Conservation (phyloP, 2,329 filamentous ascomycete genomes). For the Aspergillus japonicus region DNA sequence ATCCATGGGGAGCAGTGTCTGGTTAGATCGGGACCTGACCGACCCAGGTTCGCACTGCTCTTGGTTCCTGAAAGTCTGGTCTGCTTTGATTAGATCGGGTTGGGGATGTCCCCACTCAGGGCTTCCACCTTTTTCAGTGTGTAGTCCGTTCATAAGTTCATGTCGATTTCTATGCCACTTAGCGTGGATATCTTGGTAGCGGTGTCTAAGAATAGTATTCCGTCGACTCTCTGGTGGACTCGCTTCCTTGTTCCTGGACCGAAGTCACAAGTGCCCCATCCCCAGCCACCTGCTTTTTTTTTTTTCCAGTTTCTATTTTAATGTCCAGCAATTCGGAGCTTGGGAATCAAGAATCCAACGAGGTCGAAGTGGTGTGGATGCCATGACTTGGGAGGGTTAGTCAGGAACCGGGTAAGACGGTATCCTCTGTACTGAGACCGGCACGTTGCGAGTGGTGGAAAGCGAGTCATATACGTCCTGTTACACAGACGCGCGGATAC, state of each 20-base stretch:
- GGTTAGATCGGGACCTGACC: background rate
- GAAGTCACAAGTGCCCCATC: background rate
- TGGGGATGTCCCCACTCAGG: too few species aligned
- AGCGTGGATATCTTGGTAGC: background rate
- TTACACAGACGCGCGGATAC: slow-evolving; percentile 22
- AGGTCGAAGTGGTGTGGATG: too few species aligned
- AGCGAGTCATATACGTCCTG: slow-evolving; percentile 11
- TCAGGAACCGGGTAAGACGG: background rate
- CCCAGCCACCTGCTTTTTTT: slow-evolving; percentile 3
- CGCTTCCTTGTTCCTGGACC: background rate
- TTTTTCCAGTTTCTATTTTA: background rate
- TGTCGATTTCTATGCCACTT: background rate
- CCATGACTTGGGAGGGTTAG: background rate
- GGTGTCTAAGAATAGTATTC: background rate
- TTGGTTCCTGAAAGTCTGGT: too few species aligned
- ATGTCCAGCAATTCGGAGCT: background rate
- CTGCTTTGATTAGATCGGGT: too few species aligned
- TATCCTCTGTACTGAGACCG: background rate
- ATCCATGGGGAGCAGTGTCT: background rate
- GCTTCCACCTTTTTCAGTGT: too few species aligned
- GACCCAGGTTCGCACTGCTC: background rate
- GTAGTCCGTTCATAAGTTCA: background rate
- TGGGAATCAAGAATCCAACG: too few species aligned
- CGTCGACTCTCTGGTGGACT: background rate
- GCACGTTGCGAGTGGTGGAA: slow-evolving; percentile 1